phyloP scores from a whole-genome alignment of 805 yeast genomes.

The Tetrapisispora namnaoensis region DNA sequence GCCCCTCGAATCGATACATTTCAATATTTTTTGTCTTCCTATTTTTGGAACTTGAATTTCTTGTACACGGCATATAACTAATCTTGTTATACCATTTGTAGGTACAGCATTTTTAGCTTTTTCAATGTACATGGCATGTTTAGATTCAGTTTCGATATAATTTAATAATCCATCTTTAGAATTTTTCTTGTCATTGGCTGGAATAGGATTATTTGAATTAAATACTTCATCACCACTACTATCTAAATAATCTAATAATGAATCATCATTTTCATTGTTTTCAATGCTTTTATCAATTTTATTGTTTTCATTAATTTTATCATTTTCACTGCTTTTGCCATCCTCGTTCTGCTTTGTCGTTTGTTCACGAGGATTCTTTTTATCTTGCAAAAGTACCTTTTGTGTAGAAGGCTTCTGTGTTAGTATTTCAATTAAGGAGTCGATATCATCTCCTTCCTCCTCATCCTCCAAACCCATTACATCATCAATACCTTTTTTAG shows the following conservation, averaged over 20 bases:
- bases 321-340: no score
- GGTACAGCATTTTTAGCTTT: slow-evolving; percentile 37
- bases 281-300: neutral
- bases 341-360: no score
- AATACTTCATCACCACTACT: neutral
- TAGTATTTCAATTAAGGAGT: slow-evolving; percentile 20
- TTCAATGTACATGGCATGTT: slow-evolving; percentile 6
- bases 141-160: neutral
- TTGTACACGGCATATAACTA: slow-evolving; percentile 14
- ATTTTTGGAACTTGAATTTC: slow-evolving; percentile 14
- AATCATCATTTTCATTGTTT: neutral
- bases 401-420: slow-evolving; percentile 13
- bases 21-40: slow-evolving; percentile 44
- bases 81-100: slow-evolving; percentile 35
- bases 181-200: neutral
- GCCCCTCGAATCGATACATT: slow-evolving; percentile 36
- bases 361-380: no score
- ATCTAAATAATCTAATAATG: neutral
- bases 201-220: neutral
- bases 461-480: neutral
- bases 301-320: no score
- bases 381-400: neutral
- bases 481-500: no score
- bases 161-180: neutral
- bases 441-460: slow-evolving; percentile 15